phyloP scores from a whole-genome alignment of 2,329 filamentous ascomycete genomes.

The Colletotrichum sp. region DNA sequence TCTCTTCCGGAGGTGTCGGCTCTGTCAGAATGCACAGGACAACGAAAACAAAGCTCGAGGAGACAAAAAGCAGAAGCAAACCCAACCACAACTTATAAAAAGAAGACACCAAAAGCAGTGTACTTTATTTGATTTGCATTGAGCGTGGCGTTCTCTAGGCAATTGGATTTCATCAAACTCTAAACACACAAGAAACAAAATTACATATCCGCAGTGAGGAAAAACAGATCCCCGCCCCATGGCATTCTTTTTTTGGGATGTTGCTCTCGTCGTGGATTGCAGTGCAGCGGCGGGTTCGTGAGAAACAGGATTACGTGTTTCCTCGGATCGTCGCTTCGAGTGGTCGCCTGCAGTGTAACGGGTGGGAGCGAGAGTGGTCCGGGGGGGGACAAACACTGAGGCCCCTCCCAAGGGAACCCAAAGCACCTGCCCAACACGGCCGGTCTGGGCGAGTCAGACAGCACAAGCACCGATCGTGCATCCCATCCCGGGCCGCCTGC shows the following conservation, averaged over 20 bases:
- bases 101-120: constrained; percentile 10
- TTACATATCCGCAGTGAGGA: neutral
- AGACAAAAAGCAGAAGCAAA: neutral
- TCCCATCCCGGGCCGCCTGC: neutral
- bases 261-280: neutral
- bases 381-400: neutral
- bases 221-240: neutral
- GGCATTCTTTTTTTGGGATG: neutral
- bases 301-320: neutral
- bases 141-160: constrained; percentile 19
- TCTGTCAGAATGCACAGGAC: neutral
- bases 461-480: neutral
- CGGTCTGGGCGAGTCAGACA: neutral
- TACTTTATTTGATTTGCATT: constrained; percentile 16
- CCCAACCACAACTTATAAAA: neutral
- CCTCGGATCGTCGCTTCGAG: neutral
- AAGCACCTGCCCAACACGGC: neutral
- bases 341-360: neutral
- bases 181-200: neutral
- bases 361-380: neutral
- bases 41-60: neutral
- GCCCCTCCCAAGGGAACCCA: neutral
- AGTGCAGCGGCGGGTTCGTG: neutral
- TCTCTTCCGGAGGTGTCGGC: neutral
- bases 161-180: constrained; percentile 10